Percentiles rank a stretch among this genome's conserved stretches.
Evolutionary conservation across 805 yeast species (phyloP).

Genomic region (Sugiyamaella boreocaroliniensis): DNA sequence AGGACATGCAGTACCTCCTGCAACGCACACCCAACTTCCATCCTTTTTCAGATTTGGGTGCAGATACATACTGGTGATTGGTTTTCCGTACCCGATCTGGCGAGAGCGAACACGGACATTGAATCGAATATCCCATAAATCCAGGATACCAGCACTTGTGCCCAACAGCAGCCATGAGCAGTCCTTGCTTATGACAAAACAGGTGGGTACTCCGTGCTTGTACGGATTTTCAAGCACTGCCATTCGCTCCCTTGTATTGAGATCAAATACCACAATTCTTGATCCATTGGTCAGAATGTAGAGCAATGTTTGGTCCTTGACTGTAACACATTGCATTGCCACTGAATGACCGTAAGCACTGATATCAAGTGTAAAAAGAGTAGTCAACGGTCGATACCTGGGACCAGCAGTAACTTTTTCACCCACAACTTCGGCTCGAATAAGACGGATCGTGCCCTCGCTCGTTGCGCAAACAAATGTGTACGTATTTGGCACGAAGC

Average conservation of each 20-base stretch:
- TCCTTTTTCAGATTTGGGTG: slow-evolving; percentile 43
- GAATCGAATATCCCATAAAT: slow-evolving; percentile 78
- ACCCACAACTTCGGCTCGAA: slow-evolving; percentile 21
- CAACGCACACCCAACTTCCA: slow-evolving; percentile 46
- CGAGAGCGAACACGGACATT: slow-evolving; percentile 53
- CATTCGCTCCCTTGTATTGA: slow-evolving; percentile 45
- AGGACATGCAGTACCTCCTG: slow-evolving; percentile 58
- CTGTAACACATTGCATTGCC: slow-evolving; percentile 37
- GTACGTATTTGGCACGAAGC: slow-evolving; percentile 27
- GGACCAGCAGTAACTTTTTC: slow-evolving; percentile 12
- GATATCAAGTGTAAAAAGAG: slow-evolving; percentile 40
- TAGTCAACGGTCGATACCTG: slow-evolving; percentile 19
- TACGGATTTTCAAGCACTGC: slow-evolving; percentile 47
- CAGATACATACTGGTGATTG: slow-evolving; percentile 43
- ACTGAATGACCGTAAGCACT: slow-evolving; percentile 38
- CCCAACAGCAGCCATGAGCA: slow-evolving; percentile 67
- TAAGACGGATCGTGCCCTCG: slow-evolving; percentile 27
- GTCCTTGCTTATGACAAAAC: slow-evolving; percentile 50
- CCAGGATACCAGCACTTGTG: slow-evolving; percentile 64
- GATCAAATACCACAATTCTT: slow-evolving; percentile 48
- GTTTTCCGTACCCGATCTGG: slow-evolving; percentile 45
- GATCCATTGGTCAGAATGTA: slow-evolving; percentile 49
- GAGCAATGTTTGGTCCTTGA: slow-evolving; percentile 39
- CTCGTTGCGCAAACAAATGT: slow-evolving; percentile 27
- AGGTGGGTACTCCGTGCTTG: slow-evolving; percentile 57